Percentiles rank a stretch among this genome's conserved stretches.
Conservation (phyloP, 2,329 filamentous ascomycete species). For the Neofusicoccum umdonicola region DNA sequence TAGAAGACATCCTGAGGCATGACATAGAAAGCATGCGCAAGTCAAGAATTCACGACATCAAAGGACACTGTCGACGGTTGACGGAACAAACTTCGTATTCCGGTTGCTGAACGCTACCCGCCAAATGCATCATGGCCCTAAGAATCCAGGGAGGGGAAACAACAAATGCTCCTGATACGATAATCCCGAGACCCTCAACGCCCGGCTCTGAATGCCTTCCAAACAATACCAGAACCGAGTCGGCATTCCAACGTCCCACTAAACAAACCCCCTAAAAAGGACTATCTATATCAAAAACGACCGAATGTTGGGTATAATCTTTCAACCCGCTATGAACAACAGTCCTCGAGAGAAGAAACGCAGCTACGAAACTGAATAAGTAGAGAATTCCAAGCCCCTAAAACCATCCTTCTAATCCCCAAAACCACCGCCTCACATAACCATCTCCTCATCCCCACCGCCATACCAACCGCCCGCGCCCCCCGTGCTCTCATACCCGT, state of each 20-base stretch:
- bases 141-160: too few relatives aligned
- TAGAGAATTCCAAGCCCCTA: not conserved
- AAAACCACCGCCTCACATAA: constrained; percentile 30
- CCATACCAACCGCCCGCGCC: constrained; percentile 20
- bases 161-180: too few relatives aligned
- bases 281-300: not conserved
- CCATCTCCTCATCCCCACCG: constrained; percentile 38
- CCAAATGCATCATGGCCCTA: too few relatives aligned
- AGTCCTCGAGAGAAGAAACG: not conserved
- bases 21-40: not conserved
- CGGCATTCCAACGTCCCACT: not conserved
- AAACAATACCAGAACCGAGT: not conserved
- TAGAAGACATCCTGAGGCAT: not conserved
- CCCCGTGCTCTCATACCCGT: constrained; percentile 37
- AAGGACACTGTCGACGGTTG: not conserved
- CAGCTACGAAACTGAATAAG: not conserved
- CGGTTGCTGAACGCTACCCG: too few relatives aligned
- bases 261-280: not conserved
- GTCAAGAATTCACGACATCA: constrained; percentile 2
- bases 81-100: too few relatives aligned
- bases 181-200: too few relatives aligned
- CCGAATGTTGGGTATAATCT: constrained; percentile 9
- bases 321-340: not conserved
- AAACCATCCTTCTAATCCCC: not conserved
- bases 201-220: not conserved